Evolutionary conservation across 768 basidiomycete species (phyloP).

Genomic region (Leccinum subtestaceum): DNA sequence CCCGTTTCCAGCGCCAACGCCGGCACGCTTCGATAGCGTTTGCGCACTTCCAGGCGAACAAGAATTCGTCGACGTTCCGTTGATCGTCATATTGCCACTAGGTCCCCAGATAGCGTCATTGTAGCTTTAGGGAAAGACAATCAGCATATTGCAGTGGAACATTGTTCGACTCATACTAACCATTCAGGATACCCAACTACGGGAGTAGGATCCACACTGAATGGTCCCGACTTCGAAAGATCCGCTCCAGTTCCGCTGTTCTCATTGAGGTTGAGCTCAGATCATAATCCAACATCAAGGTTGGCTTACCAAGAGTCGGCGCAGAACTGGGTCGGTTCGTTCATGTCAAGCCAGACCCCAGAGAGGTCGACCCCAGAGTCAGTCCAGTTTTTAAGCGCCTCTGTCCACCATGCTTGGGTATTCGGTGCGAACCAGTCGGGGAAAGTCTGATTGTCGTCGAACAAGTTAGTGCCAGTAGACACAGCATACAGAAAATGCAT

Average conservation of each 20-base stretch:
- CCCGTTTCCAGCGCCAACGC: constrained; percentile 49
- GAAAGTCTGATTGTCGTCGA: constrained; percentile 40
- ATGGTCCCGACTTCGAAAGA: constrained; percentile 55
- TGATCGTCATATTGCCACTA: constrained; percentile 73
- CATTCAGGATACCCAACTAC: constrained; percentile 69
- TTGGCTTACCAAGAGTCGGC: constrained; percentile 50
- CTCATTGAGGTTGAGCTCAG: not conserved
- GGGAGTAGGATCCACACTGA: constrained; percentile 46
- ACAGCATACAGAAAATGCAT: constrained; percentile 31
- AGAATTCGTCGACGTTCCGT: constrained; percentile 56
- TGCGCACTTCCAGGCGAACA: constrained; percentile 20
- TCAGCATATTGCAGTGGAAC: not conserved
- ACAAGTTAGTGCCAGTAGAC: not conserved
- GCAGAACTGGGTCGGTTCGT: constrained; percentile 65
- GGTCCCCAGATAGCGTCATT: constrained; percentile 58
- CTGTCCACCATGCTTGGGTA: constrained; percentile 58
- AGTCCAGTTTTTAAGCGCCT: constrained; percentile 56
- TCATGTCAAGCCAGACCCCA: constrained; percentile 72
- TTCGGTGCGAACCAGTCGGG: constrained; percentile 61
- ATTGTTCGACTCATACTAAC: constrained; percentile 27
- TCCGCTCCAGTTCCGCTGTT: constrained; percentile 50
- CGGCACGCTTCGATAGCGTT: constrained; percentile 36
- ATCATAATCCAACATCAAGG: not conserved
- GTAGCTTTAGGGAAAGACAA: constrained; percentile 42
- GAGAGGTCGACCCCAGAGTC: constrained; percentile 52